Base-by-base conservation (phyloP, 2,329 filamentous ascomycete species). In the Hypocrella siamensis region DNA sequence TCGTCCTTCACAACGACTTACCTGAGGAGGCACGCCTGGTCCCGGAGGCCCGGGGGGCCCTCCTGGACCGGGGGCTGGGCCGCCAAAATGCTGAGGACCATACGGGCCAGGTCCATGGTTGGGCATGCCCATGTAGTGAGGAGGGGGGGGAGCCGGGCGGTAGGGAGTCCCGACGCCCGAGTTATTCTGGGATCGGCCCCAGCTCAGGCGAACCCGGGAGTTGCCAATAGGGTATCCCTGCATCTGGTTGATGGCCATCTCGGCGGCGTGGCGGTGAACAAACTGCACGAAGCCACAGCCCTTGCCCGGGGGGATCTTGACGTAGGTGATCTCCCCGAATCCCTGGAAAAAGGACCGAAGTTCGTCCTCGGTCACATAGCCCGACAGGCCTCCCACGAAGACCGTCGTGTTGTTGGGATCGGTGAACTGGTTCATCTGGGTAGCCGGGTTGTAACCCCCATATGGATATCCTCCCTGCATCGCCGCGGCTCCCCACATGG, bases 181-280 rank as follows among this genome's bases (percentile, higher is more conserved):
- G 69, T 98, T 98, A 75, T 96, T 98, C 69, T 98, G 90, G 34
- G 82, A 92, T 42, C 90, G 82, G 41, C 90, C 90, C 90, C 90
- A 98, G 55, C 84, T 93, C 44, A 98, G 72, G 48, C 90, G 85
- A 37, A 98, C 90, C 43, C 90, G 85, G 29, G 88, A 96, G 69
- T 98, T 98, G 34, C 90, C 90, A 49, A 98, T 98, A 17, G 90
- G 90, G 56, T 98, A 98, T 38, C 90, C 90, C 62, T 98, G 90
- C 90, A 98, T 98, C 63, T 98, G 90, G 64, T 98, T 98, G 71
- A 98, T 98, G 45, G 90, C 90, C 90, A 98, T 98, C 65, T 98
- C 90, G 11, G 90, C 90, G 32, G 90, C 90, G 51, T 98, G 90
- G 43, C 90, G 85, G 64, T 98, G 90, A 35, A 98, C 90, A 47